phyloP scores from a whole-genome alignment of 2,329 filamentous ascomycete genomes.

The Fusarium secorum region DNA sequence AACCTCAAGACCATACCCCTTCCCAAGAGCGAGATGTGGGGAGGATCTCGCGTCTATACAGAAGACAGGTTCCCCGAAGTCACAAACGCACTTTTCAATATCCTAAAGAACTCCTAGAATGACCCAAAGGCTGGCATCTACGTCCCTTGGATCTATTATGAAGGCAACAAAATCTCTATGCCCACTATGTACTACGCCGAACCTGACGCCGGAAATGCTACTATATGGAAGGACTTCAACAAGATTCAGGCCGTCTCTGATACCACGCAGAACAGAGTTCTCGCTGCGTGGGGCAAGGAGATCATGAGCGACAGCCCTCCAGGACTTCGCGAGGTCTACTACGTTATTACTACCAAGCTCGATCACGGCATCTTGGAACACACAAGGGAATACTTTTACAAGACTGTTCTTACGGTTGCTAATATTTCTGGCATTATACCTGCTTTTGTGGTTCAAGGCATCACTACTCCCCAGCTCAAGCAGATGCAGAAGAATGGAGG shows the following conservation, averaged over 20 bases:
- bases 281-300: slow-evolving; percentile 1
- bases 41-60: slow-evolving; percentile 41
- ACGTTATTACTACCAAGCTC: slow-evolving; percentile 16
- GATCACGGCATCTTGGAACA: slow-evolving; percentile 1
- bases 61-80: slow-evolving; percentile 42
- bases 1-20: slow-evolving; percentile 16
- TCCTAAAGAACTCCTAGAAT: slow-evolving; percentile 7
- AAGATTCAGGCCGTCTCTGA: slow-evolving; percentile 36
- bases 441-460: slow-evolving; percentile 49
- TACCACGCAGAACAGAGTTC: neutral
- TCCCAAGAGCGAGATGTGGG: slow-evolving; percentile 32
- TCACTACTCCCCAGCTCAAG: slow-evolving; percentile 49
- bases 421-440: slow-evolving; percentile 40
- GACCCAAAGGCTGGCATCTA: slow-evolving; percentile 24
- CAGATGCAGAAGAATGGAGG: slow-evolving; percentile 47
- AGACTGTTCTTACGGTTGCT: slow-evolving; percentile 33
- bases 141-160: neutral
- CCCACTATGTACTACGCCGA: slow-evolving; percentile 50
- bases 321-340: slow-evolving; percentile 14
- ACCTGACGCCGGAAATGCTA: slow-evolving; percentile 44
- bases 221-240: slow-evolving; percentile 49
- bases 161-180: neutral
- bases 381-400: slow-evolving; percentile 19
- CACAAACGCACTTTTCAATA: slow-evolving; percentile 44
- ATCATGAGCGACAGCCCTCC: neutral